Evolutionary conservation across 306 rosid species (phyloP).

Genomic region (Chamaecrista fasciculata): DNA sequence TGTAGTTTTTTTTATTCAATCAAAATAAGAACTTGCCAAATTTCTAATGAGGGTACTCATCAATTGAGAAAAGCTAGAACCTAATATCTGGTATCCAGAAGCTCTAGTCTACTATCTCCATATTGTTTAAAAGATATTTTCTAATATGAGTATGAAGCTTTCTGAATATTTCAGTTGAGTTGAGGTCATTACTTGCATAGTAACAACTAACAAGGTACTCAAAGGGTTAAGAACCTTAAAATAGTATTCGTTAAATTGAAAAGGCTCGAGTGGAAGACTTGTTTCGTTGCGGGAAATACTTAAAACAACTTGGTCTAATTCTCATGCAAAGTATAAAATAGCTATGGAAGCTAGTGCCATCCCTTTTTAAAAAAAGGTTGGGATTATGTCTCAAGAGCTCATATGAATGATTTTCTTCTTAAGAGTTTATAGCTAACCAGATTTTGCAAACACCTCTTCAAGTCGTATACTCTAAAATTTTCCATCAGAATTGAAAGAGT

Average conservation of each 20-base stretch:
- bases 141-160: neutral
- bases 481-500: neutral
- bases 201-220: neutral
- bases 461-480: neutral
- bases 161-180: neutral
- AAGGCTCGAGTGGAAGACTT: neutral
- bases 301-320: neutral
- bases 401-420: neutral
- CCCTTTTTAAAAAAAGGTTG: neutral
- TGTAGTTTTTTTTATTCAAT: too few species aligned
- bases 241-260: neutral
- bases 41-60: neutral
- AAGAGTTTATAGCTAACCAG: neutral
- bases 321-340: neutral
- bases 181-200: neutral
- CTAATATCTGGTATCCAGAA: neutral
- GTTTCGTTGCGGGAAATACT: neutral
- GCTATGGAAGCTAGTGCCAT: too few species aligned
- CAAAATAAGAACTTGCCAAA: neutral
- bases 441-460: neutral
- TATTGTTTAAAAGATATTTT: neutral
- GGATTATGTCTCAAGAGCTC: neutral
- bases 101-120: neutral
- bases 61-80: neutral
- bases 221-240: neutral